These are phyloP conservation scores for Coemansia umbellata DNA, from an alignment of 192 early-diverging fungal species.

Conservation along the genomic window DNA sequence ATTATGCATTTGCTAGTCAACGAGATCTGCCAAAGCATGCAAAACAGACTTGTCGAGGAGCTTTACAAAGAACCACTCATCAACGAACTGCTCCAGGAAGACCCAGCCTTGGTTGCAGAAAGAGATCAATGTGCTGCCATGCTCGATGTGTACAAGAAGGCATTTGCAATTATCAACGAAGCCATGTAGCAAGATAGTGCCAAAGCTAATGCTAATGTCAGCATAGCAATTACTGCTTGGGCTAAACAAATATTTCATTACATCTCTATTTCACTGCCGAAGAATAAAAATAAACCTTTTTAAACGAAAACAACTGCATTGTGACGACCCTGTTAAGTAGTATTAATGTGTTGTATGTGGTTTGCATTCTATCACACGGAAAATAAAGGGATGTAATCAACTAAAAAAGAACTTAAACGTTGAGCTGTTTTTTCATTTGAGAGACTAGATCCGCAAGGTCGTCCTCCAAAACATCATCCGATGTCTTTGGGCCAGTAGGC, in stretches of 20 bases:
- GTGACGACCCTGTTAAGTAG: no score
- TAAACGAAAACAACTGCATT: no score
- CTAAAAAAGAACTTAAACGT: constrained; percentile 13
- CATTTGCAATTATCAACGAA: constrained; percentile 60
- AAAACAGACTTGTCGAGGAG: constrained; percentile 70
- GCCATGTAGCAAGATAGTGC: constrained; percentile 40
- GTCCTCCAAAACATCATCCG: constrained; percentile 20
- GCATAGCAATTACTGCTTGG: no score
- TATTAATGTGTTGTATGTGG: no score
- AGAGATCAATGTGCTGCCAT: constrained; percentile 71
- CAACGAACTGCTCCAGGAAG: constrained; percentile 69
- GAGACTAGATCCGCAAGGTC: constrained; percentile 43
- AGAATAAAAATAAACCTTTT: no score
- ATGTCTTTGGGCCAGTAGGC: constrained; percentile 23
- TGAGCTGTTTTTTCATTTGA: constrained; percentile 47
- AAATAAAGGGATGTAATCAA: no score
- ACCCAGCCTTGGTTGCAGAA: constrained; percentile 66
- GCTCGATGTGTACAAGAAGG: constrained; percentile 75
- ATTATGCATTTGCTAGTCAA: constrained; percentile 81
- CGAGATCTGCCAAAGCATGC: constrained; percentile 65
- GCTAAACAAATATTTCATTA: no score
- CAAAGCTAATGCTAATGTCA: neutral
- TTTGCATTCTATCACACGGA: neutral
- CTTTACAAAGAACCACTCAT: constrained; percentile 71
- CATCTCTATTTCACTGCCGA: no score